Conservation (phyloP, 2,329 filamentous ascomycete species). For the Aulographum hederae region DNA sequence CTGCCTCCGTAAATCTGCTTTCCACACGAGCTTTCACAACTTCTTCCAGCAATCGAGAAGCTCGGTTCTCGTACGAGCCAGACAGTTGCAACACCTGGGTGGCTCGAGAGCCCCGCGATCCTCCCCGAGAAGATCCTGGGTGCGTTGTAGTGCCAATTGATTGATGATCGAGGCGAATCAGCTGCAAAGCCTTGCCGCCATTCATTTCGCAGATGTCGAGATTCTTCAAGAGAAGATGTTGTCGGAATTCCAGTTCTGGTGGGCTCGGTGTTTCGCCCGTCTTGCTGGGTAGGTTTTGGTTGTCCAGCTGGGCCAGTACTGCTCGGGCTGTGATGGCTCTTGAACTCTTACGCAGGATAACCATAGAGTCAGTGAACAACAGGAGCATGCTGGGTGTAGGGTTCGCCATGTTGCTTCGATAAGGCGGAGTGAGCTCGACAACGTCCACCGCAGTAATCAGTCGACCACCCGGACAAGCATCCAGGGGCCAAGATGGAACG, state of each 20-base stretch:
- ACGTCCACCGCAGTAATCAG: slow-evolving; percentile 70
- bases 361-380: slow-evolving; percentile 66
- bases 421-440: slow-evolving; percentile 58
- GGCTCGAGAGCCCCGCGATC: not conserved
- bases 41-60: slow-evolving; percentile 63
- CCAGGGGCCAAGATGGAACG: slow-evolving; percentile 57
- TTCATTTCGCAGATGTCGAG: slow-evolving; percentile 60
- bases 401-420: slow-evolving; percentile 30
- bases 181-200: slow-evolving; percentile 41
- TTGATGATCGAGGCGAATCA: slow-evolving; percentile 35
- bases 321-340: slow-evolving; percentile 51
- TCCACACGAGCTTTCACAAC: slow-evolving; percentile 74
- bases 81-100: slow-evolving; percentile 43
- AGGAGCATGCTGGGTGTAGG: slow-evolving; percentile 49
- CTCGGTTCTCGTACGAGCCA: slow-evolving; percentile 62
- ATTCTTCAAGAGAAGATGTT: slow-evolving; percentile 42
- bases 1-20: slow-evolving; percentile 63
- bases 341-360: slow-evolving; percentile 55
- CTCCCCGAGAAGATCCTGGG: slow-evolving; percentile 1
- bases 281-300: slow-evolving; percentile 37
- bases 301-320: slow-evolving; percentile 70
- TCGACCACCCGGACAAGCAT: slow-evolving; percentile 56
- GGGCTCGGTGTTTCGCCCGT: slow-evolving; percentile 9
- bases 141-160: not conserved
- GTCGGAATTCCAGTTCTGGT: slow-evolving; percentile 58